phyloP scores from a whole-genome alignment of 768 basidiomycete genomes.

The Cytidiella melzeri region DNA sequence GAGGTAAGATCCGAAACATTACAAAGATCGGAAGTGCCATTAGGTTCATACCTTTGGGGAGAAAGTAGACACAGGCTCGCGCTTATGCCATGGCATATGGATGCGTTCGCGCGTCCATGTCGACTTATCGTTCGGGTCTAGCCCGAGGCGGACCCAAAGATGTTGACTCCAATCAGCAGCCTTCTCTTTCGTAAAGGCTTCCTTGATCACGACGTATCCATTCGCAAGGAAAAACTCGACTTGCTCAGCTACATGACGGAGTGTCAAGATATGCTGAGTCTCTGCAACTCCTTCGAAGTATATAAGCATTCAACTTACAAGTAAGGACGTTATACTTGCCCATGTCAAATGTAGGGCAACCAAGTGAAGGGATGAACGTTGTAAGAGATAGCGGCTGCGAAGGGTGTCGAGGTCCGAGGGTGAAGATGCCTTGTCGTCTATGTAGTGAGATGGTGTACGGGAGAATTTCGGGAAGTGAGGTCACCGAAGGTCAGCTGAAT shows the following conservation, averaged over 20 bases:
- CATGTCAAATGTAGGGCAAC: no score
- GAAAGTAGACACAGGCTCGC: conserved; percentile 41
- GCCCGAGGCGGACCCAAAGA: conserved; percentile 45
- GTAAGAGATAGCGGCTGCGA: no score
- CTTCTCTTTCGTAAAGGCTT: conserved; percentile 47
- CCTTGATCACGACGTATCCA: conserved; percentile 47
- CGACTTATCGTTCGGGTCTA: conserved; percentile 46
- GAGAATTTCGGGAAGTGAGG: no score
- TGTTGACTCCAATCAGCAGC: conserved; percentile 43
- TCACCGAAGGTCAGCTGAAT: no score
- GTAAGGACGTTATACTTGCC: conserved; percentile 5
- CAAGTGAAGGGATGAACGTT: no score
- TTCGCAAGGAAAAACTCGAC: conserved; percentile 49
- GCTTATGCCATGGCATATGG: conserved; percentile 50
- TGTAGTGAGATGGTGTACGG: no score
- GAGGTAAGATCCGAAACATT: no score
- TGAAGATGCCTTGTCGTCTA: no score
- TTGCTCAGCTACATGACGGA: conserved; percentile 33
- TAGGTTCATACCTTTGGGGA: conserved; percentile 39
- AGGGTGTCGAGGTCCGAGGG: no score
- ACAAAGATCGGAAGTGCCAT: no score
- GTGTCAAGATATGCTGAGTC: no score
- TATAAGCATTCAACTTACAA: not conserved
- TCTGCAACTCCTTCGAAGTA: not conserved
- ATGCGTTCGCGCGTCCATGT: conserved; percentile 49